Evolutionary conservation across 352 stramenopile species (phyloP), one percentile per base, ranked within the genome.

Genomic region (Globisporangium spinosum): DNA sequence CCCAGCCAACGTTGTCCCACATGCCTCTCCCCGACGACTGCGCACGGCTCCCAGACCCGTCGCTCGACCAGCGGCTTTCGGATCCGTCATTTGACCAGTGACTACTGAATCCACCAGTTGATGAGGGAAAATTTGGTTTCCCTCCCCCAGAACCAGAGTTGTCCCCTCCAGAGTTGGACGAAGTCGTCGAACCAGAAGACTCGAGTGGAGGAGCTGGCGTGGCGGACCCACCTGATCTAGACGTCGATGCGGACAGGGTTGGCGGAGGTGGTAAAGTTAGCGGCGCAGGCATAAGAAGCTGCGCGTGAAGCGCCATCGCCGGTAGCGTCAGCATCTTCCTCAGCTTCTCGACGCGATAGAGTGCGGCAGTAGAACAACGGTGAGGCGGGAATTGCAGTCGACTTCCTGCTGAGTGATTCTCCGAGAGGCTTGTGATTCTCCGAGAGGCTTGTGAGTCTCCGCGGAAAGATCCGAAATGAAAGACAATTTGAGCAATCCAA

Each of bases 401-500:
- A 25, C 20, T 23, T 56, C 20, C n/a, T 13, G 7, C 15, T 29
- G 49, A 3, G 38, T 32, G n/a, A 13, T 15, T 20, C n/a, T 56
- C 27, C 49, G 27, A 32, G 27, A 32, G 27, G 49, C 49, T 56
- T 56, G 49, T 32, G 47, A 8, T 22, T 56, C 49, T 56, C 20
- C 49, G 27, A 32, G 27, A 32, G 27, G 49, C 49, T 56, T 56
- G 49, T 32, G 47, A 8, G 49, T 56, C 49, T 56, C 20, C 49
- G 45, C 22, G 3, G 49, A 29, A 56, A 56, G 49, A 32, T 56
- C 49, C n/a, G 49, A 56, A 56, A 56, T 56, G 49, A 56, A 25
- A 56, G 49, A 6, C 49, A 5, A 17, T 45, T 45, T 45, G 38
- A 40, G 35, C 38, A 45, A 45, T 17, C 38, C 13, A 45, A 45